phyloP scores from a whole-genome alignment of 805 yeast genomes.

The Lipomyces lipofer region DNA sequence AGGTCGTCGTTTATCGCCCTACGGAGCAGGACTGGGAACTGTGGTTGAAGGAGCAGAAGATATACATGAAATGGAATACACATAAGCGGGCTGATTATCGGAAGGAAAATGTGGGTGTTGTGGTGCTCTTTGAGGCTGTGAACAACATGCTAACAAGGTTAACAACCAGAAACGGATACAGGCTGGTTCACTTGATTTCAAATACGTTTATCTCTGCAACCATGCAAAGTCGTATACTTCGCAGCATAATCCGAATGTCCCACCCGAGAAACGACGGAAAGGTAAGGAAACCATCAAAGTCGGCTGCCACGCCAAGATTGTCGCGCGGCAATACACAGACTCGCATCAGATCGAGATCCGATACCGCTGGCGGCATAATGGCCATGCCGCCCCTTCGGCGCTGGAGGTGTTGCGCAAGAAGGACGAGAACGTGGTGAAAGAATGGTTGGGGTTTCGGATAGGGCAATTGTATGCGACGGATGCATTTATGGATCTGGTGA shows the following conservation, averaged over 20 bases:
- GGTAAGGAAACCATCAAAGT: slow-evolving; percentile 28
- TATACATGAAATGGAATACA: slow-evolving; percentile 22
- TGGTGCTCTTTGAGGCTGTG: not conserved
- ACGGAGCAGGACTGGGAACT: slow-evolving; percentile 16
- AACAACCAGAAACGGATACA: slow-evolving; percentile 20
- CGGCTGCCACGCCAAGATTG: slow-evolving; percentile 26
- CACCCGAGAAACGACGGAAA: slow-evolving; percentile 21
- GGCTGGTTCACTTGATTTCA: slow-evolving; percentile 26
- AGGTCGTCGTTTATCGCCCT: slow-evolving; percentile 15
- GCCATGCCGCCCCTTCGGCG: slow-evolving; percentile 16
- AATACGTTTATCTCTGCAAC: slow-evolving; percentile 25
- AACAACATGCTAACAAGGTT: not conserved
- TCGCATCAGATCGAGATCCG: slow-evolving; percentile 25
- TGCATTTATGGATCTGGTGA: slow-evolving; percentile 20
- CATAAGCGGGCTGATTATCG: slow-evolving; percentile 25
- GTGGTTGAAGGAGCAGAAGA: slow-evolving; percentile 27
- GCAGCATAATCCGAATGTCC: slow-evolving; percentile 25
- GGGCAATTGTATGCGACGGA: slow-evolving; percentile 23
- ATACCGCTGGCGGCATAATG: slow-evolving; percentile 25
- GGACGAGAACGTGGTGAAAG: slow-evolving; percentile 15
- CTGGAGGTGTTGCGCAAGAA: slow-evolving; percentile 12
- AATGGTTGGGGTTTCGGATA: slow-evolving; percentile 19
- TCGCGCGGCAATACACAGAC: slow-evolving; percentile 27
- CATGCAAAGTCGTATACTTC: slow-evolving; percentile 23
- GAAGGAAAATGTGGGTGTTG: slow-evolving; percentile 19